Percentiles rank a stretch among this genome's conserved stretches.
These are phyloP conservation scores for Scenedesmus sp. DNA, from an alignment of 163 green algal species.

Conservation along the genomic window DNA sequence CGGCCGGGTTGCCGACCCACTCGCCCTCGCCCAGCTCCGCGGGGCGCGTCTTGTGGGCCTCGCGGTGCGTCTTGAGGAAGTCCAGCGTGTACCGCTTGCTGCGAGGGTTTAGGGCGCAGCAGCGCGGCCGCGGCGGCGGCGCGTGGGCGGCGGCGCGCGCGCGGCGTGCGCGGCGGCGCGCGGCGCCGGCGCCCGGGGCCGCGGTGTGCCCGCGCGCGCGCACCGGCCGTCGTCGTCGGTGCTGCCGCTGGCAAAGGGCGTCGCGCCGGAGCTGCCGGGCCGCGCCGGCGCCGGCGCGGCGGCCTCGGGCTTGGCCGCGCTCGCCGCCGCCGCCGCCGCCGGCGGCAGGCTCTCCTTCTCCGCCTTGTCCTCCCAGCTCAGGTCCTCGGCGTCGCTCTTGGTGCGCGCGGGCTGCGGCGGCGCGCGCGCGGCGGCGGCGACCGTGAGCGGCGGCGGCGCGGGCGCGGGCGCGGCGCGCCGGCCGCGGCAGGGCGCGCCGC, in stretches of 20 bases:
- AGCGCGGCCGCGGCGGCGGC: no score
- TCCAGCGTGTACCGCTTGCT: conserved; percentile 49
- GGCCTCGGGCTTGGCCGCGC: not conserved
- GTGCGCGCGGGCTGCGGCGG: not conserved
- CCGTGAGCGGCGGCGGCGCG: not conserved
- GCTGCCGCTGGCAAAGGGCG: not conserved
- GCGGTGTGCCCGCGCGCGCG: no score
- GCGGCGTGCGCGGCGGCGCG: no score
- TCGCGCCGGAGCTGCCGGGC: not conserved
- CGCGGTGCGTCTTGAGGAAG: conserved; percentile 46
- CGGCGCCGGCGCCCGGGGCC: no score
- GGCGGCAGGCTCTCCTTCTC: conserved; percentile 25
- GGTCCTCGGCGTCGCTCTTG: not conserved
- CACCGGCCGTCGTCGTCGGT: conserved; percentile 43
- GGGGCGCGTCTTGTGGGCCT: conserved; percentile 15
- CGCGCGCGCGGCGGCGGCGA: not conserved
- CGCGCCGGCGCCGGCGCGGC: not conserved
- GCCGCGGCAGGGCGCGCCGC: no score
- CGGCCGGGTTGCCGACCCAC: conserved; percentile 41
- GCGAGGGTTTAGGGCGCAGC: no score
- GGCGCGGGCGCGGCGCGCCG: not conserved
- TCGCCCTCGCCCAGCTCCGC: conserved; percentile 6
- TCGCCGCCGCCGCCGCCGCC: conserved; percentile 23
- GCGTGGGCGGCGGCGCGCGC: no score
- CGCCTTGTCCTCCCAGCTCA: conserved; percentile 18